These are phyloP conservation scores for Fusarium chuoi DNA, from an alignment of 2,329 filamentous ascomycete genomes.

Conservation along the genomic window DNA sequence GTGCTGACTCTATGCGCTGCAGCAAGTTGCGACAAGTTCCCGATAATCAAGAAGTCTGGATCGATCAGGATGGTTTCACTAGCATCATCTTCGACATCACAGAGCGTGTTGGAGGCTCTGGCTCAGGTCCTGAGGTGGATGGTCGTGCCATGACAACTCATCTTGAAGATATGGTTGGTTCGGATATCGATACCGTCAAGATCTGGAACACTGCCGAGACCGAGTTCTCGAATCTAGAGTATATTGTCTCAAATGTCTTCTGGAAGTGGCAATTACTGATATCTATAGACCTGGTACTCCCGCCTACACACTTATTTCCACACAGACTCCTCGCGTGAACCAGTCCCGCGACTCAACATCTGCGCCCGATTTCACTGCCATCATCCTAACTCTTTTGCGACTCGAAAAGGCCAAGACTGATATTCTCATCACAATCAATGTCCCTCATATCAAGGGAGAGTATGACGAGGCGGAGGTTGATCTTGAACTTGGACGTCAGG, in stretches of 20 bases:
- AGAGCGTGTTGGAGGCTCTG: slow-evolving; percentile 74
- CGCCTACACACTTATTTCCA: slow-evolving; percentile 76
- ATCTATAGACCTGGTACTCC: slow-evolving; percentile 57
- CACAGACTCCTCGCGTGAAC: slow-evolving; percentile 60
- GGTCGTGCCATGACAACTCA: slow-evolving; percentile 76
- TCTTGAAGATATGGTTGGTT: slow-evolving; percentile 74
- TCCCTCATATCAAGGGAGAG: slow-evolving; percentile 81
- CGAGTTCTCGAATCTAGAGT: slow-evolving; percentile 66
- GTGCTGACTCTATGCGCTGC: slow-evolving; percentile 16
- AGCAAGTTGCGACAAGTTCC: slow-evolving; percentile 80
- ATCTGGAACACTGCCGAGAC: slow-evolving; percentile 74
- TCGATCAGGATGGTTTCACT: slow-evolving; percentile 84
- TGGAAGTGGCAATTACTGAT: slow-evolving; percentile 14
- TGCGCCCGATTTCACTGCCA: slow-evolving; percentile 73
- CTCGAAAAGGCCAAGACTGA: slow-evolving; percentile 82
- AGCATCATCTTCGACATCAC: slow-evolving; percentile 92
- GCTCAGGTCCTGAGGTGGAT: slow-evolving; percentile 68
- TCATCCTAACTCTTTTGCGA: slow-evolving; percentile 81
- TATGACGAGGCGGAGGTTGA: slow-evolving; percentile 79
- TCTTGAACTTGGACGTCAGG: slow-evolving; percentile 71
- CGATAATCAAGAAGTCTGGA: slow-evolving; percentile 92
- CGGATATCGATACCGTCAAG: slow-evolving; percentile 70
- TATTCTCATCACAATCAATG: slow-evolving; percentile 86
- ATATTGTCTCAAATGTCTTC: slow-evolving; percentile 37
- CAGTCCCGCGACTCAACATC: slow-evolving; percentile 49